Conservation (phyloP, 192 early-diverging fungal genomes). For the Funneliformis mosseae region DNA sequence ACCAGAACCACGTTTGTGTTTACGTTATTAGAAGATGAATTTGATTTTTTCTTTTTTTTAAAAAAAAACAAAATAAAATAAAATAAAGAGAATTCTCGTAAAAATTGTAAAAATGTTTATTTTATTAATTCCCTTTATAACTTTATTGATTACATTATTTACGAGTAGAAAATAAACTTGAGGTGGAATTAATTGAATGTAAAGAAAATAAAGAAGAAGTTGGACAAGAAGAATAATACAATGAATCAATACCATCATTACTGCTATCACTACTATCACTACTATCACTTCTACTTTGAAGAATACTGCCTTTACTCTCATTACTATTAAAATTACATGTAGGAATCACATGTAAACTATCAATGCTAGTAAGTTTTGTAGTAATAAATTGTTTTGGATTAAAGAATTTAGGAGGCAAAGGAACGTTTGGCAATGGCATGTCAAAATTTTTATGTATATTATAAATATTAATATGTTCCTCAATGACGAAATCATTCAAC, state of each 20-base stretch:
- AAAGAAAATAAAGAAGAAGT: neutral
- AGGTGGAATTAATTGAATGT: neutral
- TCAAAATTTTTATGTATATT: constrained; percentile 27
- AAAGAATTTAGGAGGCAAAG: constrained; percentile 7
- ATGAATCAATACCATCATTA: neutral
- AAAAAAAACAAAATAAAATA: too few species aligned
- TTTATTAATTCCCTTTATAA: too few species aligned
- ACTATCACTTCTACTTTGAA: neutral
- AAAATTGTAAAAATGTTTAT: too few species aligned
- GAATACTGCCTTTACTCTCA: neutral
- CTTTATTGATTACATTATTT: too few species aligned
- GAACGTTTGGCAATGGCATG: neutral
- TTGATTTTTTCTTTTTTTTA: too few species aligned
- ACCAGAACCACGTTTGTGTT: too few species aligned
- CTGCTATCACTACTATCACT: neutral
- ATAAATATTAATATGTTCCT: constrained; percentile 19
- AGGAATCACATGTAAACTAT: neutral
- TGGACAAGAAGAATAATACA: neutral
- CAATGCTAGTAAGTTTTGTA: neutral
- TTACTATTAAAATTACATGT: neutral
- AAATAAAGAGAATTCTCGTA: too few species aligned
- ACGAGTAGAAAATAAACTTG: too few species aligned
- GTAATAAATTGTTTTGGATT: constrained; percentile 1
- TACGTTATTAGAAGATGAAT: too few species aligned
- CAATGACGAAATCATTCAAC: constrained; percentile 2